Percentiles rank a stretch among this genome's conserved stretches.
Evolutionary conservation across 352 stramenopile genomes (phyloP).

Genomic region (Phytophthora ramorum): DNA sequence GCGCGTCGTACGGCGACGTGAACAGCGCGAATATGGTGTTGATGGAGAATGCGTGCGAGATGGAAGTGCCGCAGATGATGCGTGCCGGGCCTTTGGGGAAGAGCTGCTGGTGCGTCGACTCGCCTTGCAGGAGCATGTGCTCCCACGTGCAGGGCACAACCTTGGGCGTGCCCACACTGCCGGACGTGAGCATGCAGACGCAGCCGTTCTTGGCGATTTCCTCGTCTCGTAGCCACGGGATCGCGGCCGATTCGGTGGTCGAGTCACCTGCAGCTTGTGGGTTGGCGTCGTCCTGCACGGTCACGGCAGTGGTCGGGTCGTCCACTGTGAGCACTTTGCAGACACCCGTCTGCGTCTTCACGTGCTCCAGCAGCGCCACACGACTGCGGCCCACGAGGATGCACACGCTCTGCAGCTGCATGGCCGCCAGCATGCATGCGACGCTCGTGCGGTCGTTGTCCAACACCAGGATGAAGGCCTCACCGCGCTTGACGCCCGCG

Average conservation of each 20-base stretch:
- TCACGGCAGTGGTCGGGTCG: slow-evolving; percentile 29
- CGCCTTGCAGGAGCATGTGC: slow-evolving; percentile 77
- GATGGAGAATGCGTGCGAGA: slow-evolving; percentile 87
- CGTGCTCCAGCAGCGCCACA: slow-evolving; percentile 50
- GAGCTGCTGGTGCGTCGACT: slow-evolving; percentile 77
- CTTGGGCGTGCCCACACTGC: slow-evolving; percentile 80
- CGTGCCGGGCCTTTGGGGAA: slow-evolving; percentile 69
- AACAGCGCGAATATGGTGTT: slow-evolving; percentile 87
- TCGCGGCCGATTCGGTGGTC: background rate
- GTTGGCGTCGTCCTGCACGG: slow-evolving; percentile 27
- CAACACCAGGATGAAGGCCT: slow-evolving; percentile 74
- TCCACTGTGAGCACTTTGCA: slow-evolving; percentile 66
- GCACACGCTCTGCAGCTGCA: slow-evolving; percentile 69
- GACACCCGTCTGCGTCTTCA: slow-evolving; percentile 66
- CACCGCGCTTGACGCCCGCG: slow-evolving; percentile 38
- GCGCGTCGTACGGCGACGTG: slow-evolving; percentile 63
- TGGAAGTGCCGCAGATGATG: slow-evolving; percentile 81
- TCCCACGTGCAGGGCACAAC: slow-evolving; percentile 81
- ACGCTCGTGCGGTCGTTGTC: slow-evolving; percentile 80
- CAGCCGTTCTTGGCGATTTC: slow-evolving; percentile 45
- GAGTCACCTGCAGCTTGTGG: slow-evolving; percentile 14
- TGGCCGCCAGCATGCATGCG: slow-evolving; percentile 73
- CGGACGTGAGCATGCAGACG: slow-evolving; percentile 87
- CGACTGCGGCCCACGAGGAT: slow-evolving; percentile 60
- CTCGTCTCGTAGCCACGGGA: slow-evolving; percentile 44